A percentile compares a stretch with the other conserved stretches of the same genome.
These are phyloP conservation scores for Sporobolomyces pararoseus DNA, from an alignment of 768 basidiomycete species.

Conservation along the genomic window DNA sequence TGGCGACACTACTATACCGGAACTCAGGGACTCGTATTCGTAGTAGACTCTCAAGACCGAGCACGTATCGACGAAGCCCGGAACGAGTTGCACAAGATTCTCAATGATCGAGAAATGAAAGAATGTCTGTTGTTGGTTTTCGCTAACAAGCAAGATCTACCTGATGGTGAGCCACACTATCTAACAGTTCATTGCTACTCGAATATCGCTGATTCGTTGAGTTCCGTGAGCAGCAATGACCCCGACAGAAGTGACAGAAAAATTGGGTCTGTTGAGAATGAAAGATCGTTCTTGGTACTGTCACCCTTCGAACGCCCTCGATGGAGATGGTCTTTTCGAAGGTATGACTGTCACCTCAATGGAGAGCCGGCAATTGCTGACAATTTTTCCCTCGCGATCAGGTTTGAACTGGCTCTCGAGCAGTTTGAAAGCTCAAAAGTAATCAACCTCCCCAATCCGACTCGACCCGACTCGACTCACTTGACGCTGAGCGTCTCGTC, in stretches of 20 bases:
- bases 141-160: constrained; percentile 98
- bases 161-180: constrained; percentile 67
- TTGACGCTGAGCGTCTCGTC: constrained; percentile 6
- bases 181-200: not conserved
- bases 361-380: no score
- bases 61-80: constrained; percentile 96
- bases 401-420: constrained; percentile 88
- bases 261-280: constrained; percentile 90
- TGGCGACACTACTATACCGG: constrained; percentile 99
- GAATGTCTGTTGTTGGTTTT: constrained; percentile 96
- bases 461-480: not conserved
- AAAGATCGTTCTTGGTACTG: constrained; percentile 98
- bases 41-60: constrained; percentile 92
- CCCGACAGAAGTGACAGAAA: constrained; percentile 98
- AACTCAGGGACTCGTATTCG: constrained; percentile 96
- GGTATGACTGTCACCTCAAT: constrained; percentile 51
- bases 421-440: constrained; percentile 67
- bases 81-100: constrained; percentile 88
- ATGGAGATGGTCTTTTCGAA: constrained; percentile 90
- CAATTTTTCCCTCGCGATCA: not conserved
- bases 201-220: not conserved
- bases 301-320: constrained; percentile 75
- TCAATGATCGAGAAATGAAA: constrained; percentile 96
- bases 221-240: constrained; percentile 72
- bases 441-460: not conserved